A percentile compares a stretch with the other conserved stretches of the same genome.
Conservation (phyloP, 768 basidiomycete genomes). For the Russula ochroleuca region DNA sequence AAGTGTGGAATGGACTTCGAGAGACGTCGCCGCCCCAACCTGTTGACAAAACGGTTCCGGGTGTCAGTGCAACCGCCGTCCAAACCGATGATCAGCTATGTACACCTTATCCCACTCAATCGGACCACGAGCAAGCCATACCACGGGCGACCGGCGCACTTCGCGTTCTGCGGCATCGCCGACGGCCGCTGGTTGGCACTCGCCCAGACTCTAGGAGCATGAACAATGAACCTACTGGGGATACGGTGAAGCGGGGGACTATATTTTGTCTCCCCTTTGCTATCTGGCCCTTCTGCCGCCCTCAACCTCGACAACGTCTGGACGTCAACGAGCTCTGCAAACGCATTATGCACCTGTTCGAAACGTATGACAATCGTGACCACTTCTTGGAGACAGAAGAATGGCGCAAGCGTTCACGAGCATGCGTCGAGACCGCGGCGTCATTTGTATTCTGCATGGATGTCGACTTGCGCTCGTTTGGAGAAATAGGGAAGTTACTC, state of each 20-base stretch:
- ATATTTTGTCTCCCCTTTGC: too few relatives aligned
- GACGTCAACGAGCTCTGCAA: slow-evolving; percentile 6
- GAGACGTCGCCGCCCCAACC: too few relatives aligned
- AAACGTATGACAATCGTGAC: slow-evolving; percentile 7
- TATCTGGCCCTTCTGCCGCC: not conserved
- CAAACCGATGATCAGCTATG: too few relatives aligned
- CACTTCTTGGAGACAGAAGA: not conserved
- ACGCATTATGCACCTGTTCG: slow-evolving; percentile 12
- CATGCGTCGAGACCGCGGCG: not conserved
- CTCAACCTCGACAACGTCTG: not conserved
- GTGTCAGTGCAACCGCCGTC: too few relatives aligned
- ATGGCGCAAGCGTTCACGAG: slow-evolving; percentile 5
- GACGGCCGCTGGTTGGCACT: too few relatives aligned
- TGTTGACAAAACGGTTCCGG: not conserved
- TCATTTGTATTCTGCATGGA: slow-evolving; percentile 15
- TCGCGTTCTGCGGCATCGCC: too few relatives aligned
- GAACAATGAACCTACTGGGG: too few relatives aligned
- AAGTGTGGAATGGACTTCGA: not conserved
- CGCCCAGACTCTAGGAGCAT: too few relatives aligned
- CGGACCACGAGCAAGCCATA: too few relatives aligned
- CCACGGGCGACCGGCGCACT: too few relatives aligned
- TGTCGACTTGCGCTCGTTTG: slow-evolving; percentile 5
- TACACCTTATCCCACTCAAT: too few relatives aligned
- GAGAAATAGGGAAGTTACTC: slow-evolving; percentile 14
- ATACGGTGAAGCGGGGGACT: too few relatives aligned